Percentiles rank a stretch among this genome's conserved stretches.
Evolutionary conservation across 306 rosid genomes (phyloP).

Genomic region (Oxytropis ochrocephala): DNA sequence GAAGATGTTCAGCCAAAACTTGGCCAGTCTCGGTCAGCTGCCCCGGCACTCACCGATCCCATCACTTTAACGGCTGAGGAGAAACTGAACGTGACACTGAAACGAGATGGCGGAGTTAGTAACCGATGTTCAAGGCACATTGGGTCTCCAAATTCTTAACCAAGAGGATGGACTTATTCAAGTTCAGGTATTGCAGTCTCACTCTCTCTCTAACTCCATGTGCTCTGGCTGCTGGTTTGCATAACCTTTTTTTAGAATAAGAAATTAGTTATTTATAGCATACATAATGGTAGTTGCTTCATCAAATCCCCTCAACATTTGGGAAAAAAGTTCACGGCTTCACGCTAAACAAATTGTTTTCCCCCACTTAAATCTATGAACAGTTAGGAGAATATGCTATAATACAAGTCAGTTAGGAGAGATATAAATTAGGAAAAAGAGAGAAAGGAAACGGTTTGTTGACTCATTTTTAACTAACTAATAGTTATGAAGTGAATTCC

Average conservation of each 20-base stretch:
- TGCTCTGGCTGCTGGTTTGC: not conserved
- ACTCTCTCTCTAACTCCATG: not conserved
- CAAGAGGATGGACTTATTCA: slow-evolving; percentile 79
- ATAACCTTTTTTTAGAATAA: not conserved
- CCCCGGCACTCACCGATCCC: slow-evolving; percentile 82
- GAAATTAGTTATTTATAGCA: not conserved
- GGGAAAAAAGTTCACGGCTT: not conserved
- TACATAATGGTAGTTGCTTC: not conserved
- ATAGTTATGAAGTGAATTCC: not conserved
- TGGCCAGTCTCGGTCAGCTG: slow-evolving; percentile 60
- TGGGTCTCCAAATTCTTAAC: slow-evolving; percentile 89
- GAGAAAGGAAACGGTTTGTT: not conserved
- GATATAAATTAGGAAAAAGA: not conserved
- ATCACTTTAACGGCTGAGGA: slow-evolving; percentile 87
- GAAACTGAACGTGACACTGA: slow-evolving; percentile 79
- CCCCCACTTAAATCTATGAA: not conserved
- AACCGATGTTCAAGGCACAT: slow-evolving; percentile 87
- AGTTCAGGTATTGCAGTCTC: slow-evolving; percentile 59
- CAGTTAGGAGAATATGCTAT: not conserved
- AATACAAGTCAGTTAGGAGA: not conserved
- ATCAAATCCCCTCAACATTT: not conserved
- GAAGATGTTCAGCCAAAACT: slow-evolving; percentile 85
- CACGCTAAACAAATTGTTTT: not conserved
- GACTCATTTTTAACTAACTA: not conserved
- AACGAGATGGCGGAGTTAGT: slow-evolving; percentile 93